Evolutionary conservation across 306 rosid genomes (phyloP), one percentile per base, ranked within the genome.

Genomic region (Delonix regia): DNA sequence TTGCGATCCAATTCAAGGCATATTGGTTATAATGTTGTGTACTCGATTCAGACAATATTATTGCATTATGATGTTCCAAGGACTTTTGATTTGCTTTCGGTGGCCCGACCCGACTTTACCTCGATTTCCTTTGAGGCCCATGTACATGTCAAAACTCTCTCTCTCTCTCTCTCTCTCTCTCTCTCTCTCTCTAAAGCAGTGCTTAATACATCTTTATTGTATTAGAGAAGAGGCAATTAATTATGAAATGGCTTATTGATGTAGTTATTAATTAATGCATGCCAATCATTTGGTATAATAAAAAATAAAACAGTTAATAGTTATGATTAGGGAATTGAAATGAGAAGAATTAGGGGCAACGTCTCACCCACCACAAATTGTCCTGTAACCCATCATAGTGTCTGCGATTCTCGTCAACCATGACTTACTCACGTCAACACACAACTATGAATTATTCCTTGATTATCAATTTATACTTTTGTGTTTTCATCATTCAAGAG

Each of bases 311-410:
- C 48, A 52, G 59, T 67, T 77, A 53, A 73, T 75, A 55, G 49
- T 73, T 53, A 82, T 85, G 80, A 83, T 85, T 75, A 81, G 64
- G 70, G 60, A 16, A 56, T 52, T 8, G 75, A 84, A 86, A 9
- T 10, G 69, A 36, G 69, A 36, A 65, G 82, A 78, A 83, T 86
- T 80, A 77, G 41, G 71, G 9, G 39, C 45, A 42, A 74, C 36
- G 70, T 34, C 77, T 78, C 73, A 86, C 82, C 89, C 89, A 91
- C 88, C 88, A 77, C 64, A 68, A 75, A 34, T 86, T 82, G 84
- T 71, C 47, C 57, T n/a, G 44, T 38, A 33, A 86, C 11, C 44
- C 59, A 74, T 66, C 71, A 71, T 67, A 45, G 14, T 83, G 76
- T 73, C 73, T 39, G 57, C 77, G 75, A 81, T 47, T 44, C 60